Evolutionary conservation across 1,139 yeast genomes (phyloP).

Genomic region (Yamadazyma dushanensis): DNA sequence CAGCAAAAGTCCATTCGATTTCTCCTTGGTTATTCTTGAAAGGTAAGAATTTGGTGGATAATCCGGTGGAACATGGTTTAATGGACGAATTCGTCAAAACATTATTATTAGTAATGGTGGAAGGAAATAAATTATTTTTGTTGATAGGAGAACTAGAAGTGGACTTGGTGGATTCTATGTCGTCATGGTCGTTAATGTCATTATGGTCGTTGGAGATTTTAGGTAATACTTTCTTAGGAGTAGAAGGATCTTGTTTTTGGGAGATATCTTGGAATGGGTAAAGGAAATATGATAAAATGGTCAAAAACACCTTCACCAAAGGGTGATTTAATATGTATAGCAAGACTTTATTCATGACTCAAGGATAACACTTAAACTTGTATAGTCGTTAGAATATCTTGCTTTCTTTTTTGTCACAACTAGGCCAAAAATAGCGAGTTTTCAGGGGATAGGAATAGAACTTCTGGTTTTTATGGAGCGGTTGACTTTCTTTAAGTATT

Average conservation of each 20-base stretch:
- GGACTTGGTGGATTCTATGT: slow-evolving; percentile 4
- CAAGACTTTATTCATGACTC: slow-evolving; percentile 7
- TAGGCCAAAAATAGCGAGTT: too few species aligned
- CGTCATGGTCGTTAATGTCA: not conserved
- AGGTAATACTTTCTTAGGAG: not conserved
- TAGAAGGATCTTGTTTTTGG: not conserved
- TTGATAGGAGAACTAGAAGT: slow-evolving; percentile 7
- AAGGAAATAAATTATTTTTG: slow-evolving; percentile 12
- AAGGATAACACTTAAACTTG: not conserved
- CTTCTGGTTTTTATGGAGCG: too few species aligned
- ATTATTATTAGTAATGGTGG: slow-evolving; percentile 9
- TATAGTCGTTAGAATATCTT: too few species aligned
- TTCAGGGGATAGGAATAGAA: too few species aligned
- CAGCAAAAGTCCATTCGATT: slow-evolving; percentile 57
- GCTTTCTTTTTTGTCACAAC: too few species aligned
- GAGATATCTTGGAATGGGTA: slow-evolving; percentile 4
- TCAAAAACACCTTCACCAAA: slow-evolving; percentile 10
- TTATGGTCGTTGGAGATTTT: not conserved
- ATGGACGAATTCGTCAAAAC: slow-evolving; percentile 13
- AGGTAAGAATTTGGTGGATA: slow-evolving; percentile 49
- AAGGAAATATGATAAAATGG: slow-evolving; percentile 9
- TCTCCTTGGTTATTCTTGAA: slow-evolving; percentile 55
- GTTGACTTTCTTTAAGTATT: too few species aligned
- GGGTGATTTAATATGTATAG: slow-evolving; percentile 8
- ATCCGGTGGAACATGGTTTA: slow-evolving; percentile 50